A percentile compares a stretch with the other conserved stretches of the same genome.
These are phyloP conservation scores for Bipolaris victoriae DNA, from an alignment of 2,329 filamentous ascomycete genomes.

Conservation along the genomic window DNA sequence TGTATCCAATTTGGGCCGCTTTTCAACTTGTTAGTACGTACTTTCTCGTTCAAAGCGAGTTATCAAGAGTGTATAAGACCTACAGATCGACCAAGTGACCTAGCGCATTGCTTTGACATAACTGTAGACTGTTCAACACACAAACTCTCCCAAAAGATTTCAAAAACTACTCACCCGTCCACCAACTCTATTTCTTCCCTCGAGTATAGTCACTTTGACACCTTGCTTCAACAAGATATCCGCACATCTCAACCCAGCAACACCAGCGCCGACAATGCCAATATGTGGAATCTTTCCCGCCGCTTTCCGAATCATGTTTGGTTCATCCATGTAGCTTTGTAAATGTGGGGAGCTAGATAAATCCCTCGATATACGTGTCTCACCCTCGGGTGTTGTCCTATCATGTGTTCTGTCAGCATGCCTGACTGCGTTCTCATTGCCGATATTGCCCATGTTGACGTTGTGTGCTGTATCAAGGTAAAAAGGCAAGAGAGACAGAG, in stretches of 20 bases:
- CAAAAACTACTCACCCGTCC: conserved; percentile 60
- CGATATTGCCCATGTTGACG: conserved; percentile 27
- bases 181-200: conserved; percentile 70
- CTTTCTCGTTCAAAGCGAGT: neutral
- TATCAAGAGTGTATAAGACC: conserved; percentile 32
- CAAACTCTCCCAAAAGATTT: neutral
- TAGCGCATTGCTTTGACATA: conserved; percentile 56
- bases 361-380: conserved; percentile 45
- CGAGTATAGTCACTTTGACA: conserved; percentile 71
- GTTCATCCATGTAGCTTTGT: conserved; percentile 25
- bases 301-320: conserved; percentile 40
- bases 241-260: conserved; percentile 73
- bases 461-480: neutral
- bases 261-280: conserved; percentile 72
- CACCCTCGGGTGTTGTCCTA: conserved; percentile 20
- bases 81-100: conserved; percentile 64
- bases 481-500: neutral
- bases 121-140: conserved; percentile 37
- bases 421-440: conserved; percentile 35
- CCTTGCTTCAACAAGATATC: conserved; percentile 69
- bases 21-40: neutral
- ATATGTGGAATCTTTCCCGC: conserved; percentile 59
- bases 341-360: conserved; percentile 40
- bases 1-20: conserved; percentile 84
- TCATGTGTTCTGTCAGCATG: conserved; percentile 37